These are phyloP conservation scores for Solanum clarkiae DNA, from an alignment of 257 asterid species.

Conservation along the genomic window DNA sequence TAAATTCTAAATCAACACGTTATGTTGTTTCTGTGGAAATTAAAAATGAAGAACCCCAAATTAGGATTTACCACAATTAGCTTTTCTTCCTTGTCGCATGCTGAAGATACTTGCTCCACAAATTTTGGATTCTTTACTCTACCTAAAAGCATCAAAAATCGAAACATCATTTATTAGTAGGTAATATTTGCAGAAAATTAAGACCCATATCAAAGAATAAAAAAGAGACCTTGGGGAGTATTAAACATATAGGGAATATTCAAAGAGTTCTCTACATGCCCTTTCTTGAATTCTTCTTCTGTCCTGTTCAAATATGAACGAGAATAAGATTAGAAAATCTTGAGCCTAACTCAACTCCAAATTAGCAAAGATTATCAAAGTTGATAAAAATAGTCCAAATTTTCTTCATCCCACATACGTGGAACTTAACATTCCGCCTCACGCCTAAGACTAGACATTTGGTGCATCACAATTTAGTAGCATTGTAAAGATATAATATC, in stretches of 20 bases:
- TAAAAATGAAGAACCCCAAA: neutral
- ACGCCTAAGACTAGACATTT: too few relatives aligned
- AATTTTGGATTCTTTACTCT: conserved; percentile 72
- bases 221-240: conserved; percentile 47
- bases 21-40: neutral
- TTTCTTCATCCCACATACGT: too few relatives aligned
- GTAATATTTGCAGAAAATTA: neutral
- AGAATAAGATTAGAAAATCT: neutral
- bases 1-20: neutral
- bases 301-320: conserved; percentile 32
- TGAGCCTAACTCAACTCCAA: neutral
- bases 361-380: neutral
- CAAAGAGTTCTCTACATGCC: conserved; percentile 49
- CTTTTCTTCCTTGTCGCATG: conserved; percentile 38
- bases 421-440: too few relatives aligned
- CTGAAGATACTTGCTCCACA: conserved; percentile 39
- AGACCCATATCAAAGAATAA: neutral
- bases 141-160: conserved; percentile 22
- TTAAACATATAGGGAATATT: conserved; percentile 68
- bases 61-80: conserved; percentile 51
- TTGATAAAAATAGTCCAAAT: too few relatives aligned
- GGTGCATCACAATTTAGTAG: too few relatives aligned
- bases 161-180: neutral
- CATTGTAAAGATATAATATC: too few relatives aligned
- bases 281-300: conserved; percentile 74